Conservation (phyloP, 768 basidiomycete genomes). For the Pleurotus djamor region DNA sequence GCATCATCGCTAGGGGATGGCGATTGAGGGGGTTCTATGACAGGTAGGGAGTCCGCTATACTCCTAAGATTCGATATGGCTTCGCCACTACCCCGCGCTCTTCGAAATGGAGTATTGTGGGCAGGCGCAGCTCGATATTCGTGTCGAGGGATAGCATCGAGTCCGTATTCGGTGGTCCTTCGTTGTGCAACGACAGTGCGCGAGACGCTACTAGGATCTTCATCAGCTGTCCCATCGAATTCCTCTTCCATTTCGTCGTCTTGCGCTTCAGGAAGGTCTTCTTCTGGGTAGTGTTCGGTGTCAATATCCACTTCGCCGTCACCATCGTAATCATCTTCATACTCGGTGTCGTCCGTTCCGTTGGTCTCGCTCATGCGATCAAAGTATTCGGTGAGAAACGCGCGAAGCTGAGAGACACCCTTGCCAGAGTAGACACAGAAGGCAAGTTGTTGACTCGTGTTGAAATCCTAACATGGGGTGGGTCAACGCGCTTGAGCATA, state of each 20-base stretch:
- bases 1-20: constrained; percentile 62
- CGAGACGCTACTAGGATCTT: background rate
- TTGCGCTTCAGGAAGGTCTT: constrained; percentile 10
- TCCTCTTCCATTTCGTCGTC: constrained; percentile 20
- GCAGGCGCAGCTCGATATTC: background rate
- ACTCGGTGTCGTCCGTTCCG: constrained; percentile 67
- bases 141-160: background rate
- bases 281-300: constrained; percentile 18
- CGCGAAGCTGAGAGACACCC: constrained; percentile 80
- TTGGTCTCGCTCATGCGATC: constrained; percentile 69
- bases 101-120: background rate
- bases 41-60: constrained; percentile 36
- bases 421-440: constrained; percentile 98
- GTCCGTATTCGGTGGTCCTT: background rate
- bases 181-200: background rate
- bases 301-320: constrained; percentile 43
- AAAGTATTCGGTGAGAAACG: constrained; percentile 75
- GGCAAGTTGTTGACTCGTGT: constrained; percentile 78
- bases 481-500: constrained; percentile 1
- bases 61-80: constrained; percentile 30
- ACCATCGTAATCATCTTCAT: constrained; percentile 60
- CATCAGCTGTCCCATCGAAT: constrained; percentile 24
- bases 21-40: constrained; percentile 60
- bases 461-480: constrained; percentile 70
- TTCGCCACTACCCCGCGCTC: constrained; percentile 20